phyloP scores from a whole-genome alignment of 208 protist genomes.

The Acanthamoeba rhysodes region DNA sequence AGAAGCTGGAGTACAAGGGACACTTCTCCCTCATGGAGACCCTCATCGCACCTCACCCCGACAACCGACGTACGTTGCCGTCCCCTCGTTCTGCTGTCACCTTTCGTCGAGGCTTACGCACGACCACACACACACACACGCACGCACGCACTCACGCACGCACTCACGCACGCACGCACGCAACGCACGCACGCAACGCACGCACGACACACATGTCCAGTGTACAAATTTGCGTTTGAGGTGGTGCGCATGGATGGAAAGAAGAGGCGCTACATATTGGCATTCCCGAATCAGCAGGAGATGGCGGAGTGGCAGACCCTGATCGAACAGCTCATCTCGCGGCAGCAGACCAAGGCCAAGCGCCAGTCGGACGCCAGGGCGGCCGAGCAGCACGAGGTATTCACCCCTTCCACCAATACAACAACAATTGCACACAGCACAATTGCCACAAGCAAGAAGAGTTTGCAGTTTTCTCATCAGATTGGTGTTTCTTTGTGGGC shows the following conservation, averaged over 20 bases:
- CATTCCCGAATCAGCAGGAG: slow-evolving; percentile 4
- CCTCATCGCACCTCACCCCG: slow-evolving; percentile 4
- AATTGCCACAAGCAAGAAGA: no score
- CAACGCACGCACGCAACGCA: neutral
- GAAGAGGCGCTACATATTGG: slow-evolving; percentile 64
- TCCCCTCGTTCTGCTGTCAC: no score
- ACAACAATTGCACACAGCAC: neutral
- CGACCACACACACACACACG: no score
- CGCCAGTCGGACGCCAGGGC: neutral
- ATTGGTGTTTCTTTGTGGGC: neutral
- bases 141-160: no score
- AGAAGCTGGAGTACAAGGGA: slow-evolving; percentile 55
- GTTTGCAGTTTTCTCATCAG: no score
- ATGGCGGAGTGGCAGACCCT: neutral
- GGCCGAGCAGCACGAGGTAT: neutral
- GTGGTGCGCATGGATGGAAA: slow-evolving; percentile 55
- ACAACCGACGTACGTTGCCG: neutral
- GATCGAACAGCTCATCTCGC: slow-evolving; percentile 12
- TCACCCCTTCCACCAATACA: neutral
- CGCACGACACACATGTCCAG: neutral
- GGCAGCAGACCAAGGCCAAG: neutral
- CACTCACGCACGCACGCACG: no score
- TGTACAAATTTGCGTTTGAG: slow-evolving; percentile 66
- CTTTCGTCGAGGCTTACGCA: no score
- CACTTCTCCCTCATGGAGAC: slow-evolving; percentile 50